Percentiles rank a stretch among this genome's conserved stretches.
Evolutionary conservation across 225 moss, liverwort and hornwort genomes (phyloP).

Genomic region (Anthoceros angustus): DNA sequence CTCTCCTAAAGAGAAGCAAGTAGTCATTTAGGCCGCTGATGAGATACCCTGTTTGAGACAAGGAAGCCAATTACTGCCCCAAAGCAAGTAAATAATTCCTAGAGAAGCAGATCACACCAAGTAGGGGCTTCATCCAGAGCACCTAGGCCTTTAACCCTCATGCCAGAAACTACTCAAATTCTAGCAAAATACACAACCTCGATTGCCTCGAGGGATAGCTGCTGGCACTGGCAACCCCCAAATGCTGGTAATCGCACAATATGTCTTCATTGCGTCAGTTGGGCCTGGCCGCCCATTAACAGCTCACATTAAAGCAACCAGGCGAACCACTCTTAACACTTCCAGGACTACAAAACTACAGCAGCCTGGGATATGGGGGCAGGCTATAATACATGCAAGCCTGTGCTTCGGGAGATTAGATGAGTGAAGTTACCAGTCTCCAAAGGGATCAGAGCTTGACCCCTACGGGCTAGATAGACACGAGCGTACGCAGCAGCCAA

Average conservation of each 20-base stretch:
- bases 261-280: constrained; percentile 38
- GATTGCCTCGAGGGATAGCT: constrained; percentile 36
- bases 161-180: neutral
- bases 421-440: constrained; percentile 38
- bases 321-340: no score
- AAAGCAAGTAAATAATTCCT: neutral
- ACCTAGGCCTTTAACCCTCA: neutral
- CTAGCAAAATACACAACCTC: constrained; percentile 28
- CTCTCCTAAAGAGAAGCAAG: constrained; percentile 59
- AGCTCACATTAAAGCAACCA: no score
- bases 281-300: constrained; percentile 20
- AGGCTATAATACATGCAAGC: no score
- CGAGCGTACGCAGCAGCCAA: constrained; percentile 78
- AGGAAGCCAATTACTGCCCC: neutral
- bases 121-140: neutral
- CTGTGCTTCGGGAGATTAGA: neutral
- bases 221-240: constrained; percentile 52
- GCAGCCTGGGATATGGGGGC: no score
- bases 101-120: neutral
- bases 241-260: constrained; percentile 38
- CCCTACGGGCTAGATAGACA: constrained; percentile 74
- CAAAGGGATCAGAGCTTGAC: constrained; percentile 63
- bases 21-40: constrained; percentile 70
- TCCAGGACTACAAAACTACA: no score
- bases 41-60: constrained; percentile 36